phyloP scores from a whole-genome alignment of 1,139 yeast species.

The Blastobotrys ciferrii region DNA sequence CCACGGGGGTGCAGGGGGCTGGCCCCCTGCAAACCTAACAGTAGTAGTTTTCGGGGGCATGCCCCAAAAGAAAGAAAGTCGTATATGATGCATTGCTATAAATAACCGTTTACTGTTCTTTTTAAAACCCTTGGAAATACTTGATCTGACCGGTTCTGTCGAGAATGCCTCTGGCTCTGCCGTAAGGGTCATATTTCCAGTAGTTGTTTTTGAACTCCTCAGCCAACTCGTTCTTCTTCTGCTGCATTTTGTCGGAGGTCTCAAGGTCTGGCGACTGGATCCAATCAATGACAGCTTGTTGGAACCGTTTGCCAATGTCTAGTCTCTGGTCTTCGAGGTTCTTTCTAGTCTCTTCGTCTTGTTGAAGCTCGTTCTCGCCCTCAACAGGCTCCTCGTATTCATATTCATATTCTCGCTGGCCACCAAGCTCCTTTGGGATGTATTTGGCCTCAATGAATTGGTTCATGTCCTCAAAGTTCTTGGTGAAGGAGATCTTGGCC shows the following conservation, averaged over 20 bases:
- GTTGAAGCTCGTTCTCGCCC: constrained; percentile 45
- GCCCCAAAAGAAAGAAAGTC: too few relatives aligned
- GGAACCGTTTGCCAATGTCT: constrained; percentile 47
- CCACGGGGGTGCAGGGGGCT: too few relatives aligned
- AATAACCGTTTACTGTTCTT: background rate
- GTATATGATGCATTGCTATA: background rate
- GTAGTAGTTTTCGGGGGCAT: too few relatives aligned
- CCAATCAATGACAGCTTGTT: constrained; percentile 66
- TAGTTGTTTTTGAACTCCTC: constrained; percentile 55
- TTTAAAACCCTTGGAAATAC: constrained; percentile 27
- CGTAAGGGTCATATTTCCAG: constrained; percentile 63
- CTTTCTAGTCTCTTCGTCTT: constrained; percentile 46
- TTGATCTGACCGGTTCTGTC: constrained; percentile 56
- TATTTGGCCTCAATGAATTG: constrained; percentile 52
- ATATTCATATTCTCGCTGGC: constrained; percentile 55
- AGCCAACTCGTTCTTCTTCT: constrained; percentile 51
- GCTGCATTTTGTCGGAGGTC: constrained; percentile 44
- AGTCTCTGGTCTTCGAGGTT: constrained; percentile 47
- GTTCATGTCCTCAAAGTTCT: constrained; percentile 54
- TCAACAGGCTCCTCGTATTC: constrained; percentile 55
- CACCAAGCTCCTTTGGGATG: constrained; percentile 67
- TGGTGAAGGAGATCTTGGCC: constrained; percentile 72
- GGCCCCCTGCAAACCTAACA: too few relatives aligned
- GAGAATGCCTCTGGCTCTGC: constrained; percentile 64
- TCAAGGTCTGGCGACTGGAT: constrained; percentile 48